Base-by-base conservation (phyloP, 805 yeast species). In the Lachancea quebecensis region DNA sequence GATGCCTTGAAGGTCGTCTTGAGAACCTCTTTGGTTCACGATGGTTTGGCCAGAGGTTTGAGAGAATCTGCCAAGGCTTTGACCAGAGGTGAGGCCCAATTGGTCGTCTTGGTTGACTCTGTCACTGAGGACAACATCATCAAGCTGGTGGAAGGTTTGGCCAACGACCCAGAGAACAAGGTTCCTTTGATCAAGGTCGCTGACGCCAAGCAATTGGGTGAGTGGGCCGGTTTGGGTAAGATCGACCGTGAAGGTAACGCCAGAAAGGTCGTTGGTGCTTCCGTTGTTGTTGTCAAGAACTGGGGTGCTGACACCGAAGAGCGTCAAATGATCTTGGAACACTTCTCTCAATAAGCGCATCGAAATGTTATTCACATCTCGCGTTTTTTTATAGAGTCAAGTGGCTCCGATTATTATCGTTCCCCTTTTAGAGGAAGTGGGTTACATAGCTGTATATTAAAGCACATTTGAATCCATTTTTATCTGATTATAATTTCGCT, bases 171-270 rank as follows among this genome's bases (percentile, higher is more conserved):
- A 69, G 95, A 87, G 71, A 80, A 82, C 75, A 86, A 87, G 79
- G 88, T 91, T 64, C 98, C 99, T 67, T 81, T 93, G 75, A 85
- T 93, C 85, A 93, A 93, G 85, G 98, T 93, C 65, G 86, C 98
- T 66, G 99, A 93, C 72, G 96, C 98, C 71, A 93, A 93, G 85
- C 86, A 88, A 80, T 83, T 93, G 72, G 99, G 99, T 82, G 98
- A 93, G 82, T 93, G 99, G 99, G 98, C 98, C 69, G 99, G 99
- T 85, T 81, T 93, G 65, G 93, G 96, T 81, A 88, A 89, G 78
- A 83, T 91, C 68, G 98, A 93, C 95, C 88, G 96, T 79, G 98
- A 93, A 68, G 99, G 99, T 79, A 89, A 91, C 81, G 96, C 98
- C 78, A 89, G 97, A 82, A 93, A 93, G 88, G 98, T 93, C 67